Evolutionary conservation across 305 asterid genomes (phyloP).

Genomic region (Solanum chacoense): DNA sequence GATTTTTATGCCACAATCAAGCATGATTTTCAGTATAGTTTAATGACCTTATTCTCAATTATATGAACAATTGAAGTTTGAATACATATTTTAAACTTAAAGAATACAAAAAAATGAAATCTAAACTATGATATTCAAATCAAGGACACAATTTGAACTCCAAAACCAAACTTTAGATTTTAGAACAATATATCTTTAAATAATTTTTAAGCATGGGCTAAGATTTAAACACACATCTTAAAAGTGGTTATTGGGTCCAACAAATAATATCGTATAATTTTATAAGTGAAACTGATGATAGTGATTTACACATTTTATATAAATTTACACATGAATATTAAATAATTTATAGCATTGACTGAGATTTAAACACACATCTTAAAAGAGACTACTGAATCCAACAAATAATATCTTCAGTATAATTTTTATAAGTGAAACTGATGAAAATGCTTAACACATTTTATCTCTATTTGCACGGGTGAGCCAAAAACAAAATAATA

Average conservation of each 20-base stretch:
- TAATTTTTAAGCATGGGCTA: background rate
- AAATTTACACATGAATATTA: too few relatives aligned
- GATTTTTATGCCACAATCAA: background rate
- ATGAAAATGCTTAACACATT: background rate
- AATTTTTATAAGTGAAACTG: background rate
- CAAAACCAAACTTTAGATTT: too few relatives aligned
- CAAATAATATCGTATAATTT: too few relatives aligned
- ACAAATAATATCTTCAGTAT: background rate
- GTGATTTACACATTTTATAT: too few relatives aligned
- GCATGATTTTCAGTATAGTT: background rate
- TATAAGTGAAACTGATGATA: background rate
- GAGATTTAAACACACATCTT: background rate
- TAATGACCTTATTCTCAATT: background rate
- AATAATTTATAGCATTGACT: too few relatives aligned
- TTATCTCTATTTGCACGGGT: background rate
- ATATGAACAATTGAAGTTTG: too few relatives aligned
- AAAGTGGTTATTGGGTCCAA: background rate
- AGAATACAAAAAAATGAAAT: background rate
- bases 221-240: background rate
- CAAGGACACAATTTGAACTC: background rate
- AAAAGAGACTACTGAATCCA: too few relatives aligned
- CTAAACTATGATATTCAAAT: too few relatives aligned
- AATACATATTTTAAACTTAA: background rate
- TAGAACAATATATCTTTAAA: background rate
- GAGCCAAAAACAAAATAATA: background rate